Evolutionary conservation across 139 green algal species (phyloP).

Genomic region (Volvox reticuliferus): DNA sequence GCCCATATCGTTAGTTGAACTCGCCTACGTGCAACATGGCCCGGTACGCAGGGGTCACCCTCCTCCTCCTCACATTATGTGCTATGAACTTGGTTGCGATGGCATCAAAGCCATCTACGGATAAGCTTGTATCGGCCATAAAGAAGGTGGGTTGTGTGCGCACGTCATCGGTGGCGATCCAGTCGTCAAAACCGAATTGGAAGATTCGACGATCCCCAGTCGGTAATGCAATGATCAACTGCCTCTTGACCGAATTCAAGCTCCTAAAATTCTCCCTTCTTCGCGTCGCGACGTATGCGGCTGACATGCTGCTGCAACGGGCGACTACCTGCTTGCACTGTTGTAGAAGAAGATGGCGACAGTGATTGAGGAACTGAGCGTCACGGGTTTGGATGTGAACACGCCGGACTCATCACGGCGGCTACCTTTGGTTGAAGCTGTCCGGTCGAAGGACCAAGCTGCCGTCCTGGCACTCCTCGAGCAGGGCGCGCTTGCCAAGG

Average conservation of each 20-base stretch:
- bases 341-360: constrained; percentile 39
- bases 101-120: neutral
- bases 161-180: neutral
- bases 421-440: constrained; percentile 53
- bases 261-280: too few relatives aligned
- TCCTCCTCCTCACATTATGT: neutral
- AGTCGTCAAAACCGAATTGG: neutral
- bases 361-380: constrained; percentile 35
- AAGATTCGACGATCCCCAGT: too few relatives aligned
- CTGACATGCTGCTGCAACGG: too few relatives aligned
- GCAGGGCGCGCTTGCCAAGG: constrained; percentile 34
- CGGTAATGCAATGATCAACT: too few relatives aligned
- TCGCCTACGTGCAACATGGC: neutral
- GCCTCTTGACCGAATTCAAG: too few relatives aligned
- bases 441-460: neutral
- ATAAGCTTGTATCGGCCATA: neutral
- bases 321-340: neutral
- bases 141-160: constrained; percentile 2
- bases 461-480: constrained; percentile 20
- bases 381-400: constrained; percentile 44
- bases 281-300: too few relatives aligned
- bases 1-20: too few relatives aligned
- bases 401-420: constrained; percentile 26
- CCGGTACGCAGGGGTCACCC: neutral
- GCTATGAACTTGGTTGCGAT: neutral